Conservation (phyloP, 306 rosid genomes). For the Vigna radiata region DNA sequence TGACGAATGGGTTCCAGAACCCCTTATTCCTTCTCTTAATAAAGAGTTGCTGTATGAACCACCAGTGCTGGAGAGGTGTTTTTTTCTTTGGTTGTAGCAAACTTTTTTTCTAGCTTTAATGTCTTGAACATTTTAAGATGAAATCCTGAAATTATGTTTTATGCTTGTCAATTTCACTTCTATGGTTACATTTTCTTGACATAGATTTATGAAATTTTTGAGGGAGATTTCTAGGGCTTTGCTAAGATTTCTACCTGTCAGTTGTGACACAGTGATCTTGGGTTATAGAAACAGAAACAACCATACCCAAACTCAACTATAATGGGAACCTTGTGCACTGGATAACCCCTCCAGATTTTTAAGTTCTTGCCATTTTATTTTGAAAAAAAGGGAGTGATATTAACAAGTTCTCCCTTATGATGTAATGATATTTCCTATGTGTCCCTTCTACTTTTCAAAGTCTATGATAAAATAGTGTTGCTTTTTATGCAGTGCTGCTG, state of each 20-base stretch:
- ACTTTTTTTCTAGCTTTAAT: constrained; percentile 1
- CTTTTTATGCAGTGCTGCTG: constrained; percentile 87
- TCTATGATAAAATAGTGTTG: neutral
- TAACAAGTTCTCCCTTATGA: neutral
- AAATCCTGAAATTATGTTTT: constrained; percentile 21
- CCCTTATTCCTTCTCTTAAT: constrained; percentile 84
- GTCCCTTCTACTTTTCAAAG: constrained; percentile 19
- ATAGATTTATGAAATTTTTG: constrained; percentile 27
- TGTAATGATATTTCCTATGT: constrained; percentile 11
- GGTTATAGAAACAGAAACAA: neutral
- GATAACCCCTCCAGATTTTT: constrained; percentile 21
- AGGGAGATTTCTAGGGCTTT: constrained; percentile 10
- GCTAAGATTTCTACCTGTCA: constrained; percentile 21
- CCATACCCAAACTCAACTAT: neutral
- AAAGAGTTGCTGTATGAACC: constrained; percentile 78
- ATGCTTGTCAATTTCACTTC: constrained; percentile 31
- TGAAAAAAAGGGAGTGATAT: neutral
- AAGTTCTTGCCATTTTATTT: constrained; percentile 14
- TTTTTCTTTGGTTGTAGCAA: constrained; percentile 35
- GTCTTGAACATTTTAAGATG: constrained; percentile 6
- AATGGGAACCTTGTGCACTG: constrained; percentile 15
- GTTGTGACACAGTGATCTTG: constrained; percentile 13
- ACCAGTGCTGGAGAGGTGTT: constrained; percentile 92
- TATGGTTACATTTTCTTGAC: constrained; percentile 31
- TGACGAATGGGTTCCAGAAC: constrained; percentile 93